phyloP scores from a whole-genome alignment of 108 stramenopile species.

The Cyclostephanos tholiformis region DNA sequence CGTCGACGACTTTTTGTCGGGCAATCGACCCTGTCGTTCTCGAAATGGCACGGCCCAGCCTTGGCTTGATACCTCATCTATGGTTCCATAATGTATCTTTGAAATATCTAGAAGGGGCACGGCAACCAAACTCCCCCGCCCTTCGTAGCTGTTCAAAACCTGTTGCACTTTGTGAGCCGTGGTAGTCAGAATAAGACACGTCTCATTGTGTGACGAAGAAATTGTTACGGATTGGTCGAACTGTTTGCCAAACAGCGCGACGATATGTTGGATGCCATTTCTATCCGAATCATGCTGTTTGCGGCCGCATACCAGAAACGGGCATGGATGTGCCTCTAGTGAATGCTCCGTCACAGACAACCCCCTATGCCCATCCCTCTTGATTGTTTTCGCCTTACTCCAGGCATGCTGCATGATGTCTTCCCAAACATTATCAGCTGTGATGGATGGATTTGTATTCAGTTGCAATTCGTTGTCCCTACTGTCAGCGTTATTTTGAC shows the following conservation, averaged over 20 bases:
- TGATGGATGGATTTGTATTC: not conserved
- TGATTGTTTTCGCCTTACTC: conserved; percentile 25
- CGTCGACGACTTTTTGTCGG: not conserved
- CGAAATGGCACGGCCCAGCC: conserved; percentile 47
- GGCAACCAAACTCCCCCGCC: not conserved
- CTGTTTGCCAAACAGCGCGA: conserved; percentile 33
- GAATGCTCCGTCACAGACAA: conserved; percentile 17
- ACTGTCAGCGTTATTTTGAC: not conserved
- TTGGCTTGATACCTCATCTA: conserved; percentile 43
- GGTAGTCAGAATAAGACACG: conserved; percentile 32
- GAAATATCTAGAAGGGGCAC: conserved; percentile 40
- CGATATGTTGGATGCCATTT: conserved; percentile 18
- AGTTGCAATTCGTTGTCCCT: not conserved
- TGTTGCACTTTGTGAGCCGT: conserved; percentile 11
- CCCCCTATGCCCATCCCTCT: conserved; percentile 10
- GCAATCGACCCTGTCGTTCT: not conserved
- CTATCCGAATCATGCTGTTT: not conserved
- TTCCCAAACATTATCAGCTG: conserved; percentile 32
- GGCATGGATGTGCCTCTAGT: conserved; percentile 18
- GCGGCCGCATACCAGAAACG: conserved; percentile 40
- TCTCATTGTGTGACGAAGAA: conserved; percentile 25
- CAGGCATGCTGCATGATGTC: conserved; percentile 33
- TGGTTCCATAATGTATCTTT: conserved; percentile 44
- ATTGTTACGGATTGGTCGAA: conserved; percentile 29
- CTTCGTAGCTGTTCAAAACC: conserved; percentile 1